Evolutionary conservation across 345 rosid genomes (phyloP).

Genomic region (Lumnitzera racemosa): DNA sequence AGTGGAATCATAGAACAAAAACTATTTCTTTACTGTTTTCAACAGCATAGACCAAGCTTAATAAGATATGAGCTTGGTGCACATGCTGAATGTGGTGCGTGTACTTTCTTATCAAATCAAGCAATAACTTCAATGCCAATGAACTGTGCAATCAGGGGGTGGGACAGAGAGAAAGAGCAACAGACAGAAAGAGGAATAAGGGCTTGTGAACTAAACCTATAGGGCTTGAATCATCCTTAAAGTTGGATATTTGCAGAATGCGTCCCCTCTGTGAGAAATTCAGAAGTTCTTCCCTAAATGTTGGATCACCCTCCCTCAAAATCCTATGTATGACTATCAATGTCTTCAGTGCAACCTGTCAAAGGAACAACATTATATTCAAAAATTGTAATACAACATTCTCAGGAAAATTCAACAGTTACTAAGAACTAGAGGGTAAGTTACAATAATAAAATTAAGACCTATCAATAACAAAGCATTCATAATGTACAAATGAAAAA

Average conservation of each 20-base stretch:
- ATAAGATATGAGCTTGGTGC: no score
- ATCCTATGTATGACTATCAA: conserved; percentile 82
- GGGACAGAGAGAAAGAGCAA: neutral
- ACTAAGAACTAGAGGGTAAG: neutral
- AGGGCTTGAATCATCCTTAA: conserved; percentile 98
- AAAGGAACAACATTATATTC: neutral
- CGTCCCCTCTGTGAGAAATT: conserved; percentile 77
- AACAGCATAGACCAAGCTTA: no score
- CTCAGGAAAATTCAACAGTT: no score
- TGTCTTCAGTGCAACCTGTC: conserved; percentile 90
- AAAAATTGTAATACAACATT: neutral
- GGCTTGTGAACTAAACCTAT: conserved; percentile 35
- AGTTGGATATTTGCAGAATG: conserved; percentile 84
- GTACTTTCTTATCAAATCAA: no score
- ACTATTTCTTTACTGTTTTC: no score
- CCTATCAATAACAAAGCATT: no score
- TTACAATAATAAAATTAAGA: neutral
- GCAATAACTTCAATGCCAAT: no score
- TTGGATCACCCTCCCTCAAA: conserved; percentile 92
- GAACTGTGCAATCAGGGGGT: neutral
- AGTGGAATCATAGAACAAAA: no score
- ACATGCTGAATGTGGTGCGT: no score
- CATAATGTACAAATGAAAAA: no score
- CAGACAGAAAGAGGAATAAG: neutral
- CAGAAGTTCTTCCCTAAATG: conserved; percentile 82